Evolutionary conservation across 1,284 basidiomycete species (phyloP), one percentile per base, ranked within the genome.

Genomic region (Cronartium quercuum): DNA sequence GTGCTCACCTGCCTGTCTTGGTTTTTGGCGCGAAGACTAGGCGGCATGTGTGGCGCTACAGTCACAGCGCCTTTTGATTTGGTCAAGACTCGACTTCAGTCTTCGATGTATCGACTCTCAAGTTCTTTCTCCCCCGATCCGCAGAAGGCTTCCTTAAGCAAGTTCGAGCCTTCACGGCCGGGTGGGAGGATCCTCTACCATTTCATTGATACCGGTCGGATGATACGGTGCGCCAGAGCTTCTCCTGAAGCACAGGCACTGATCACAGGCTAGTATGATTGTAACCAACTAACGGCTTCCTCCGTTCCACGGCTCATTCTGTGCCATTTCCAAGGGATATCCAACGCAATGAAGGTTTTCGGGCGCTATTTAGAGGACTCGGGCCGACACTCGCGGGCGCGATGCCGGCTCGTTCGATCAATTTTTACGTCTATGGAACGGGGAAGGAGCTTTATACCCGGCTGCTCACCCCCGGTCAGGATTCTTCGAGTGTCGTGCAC

Each of bases 341-440:
- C 73, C 91, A 91, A 80, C 87, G 87, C n/a, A 87, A 91, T 76
- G 96, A 99, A 83, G 93, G 94, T 0, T 87, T 91, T 0, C 86
- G 88, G 7, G 95, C 95, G 0, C 84, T 98, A 0, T 98, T 98
- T 85, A 94, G 91, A 81, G 95, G 95, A 66, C 87, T 99, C 2
- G 94, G 92, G 0, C 93, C 96, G 0, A 96, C 93, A 0, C 86
- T 99, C 0, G 92, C 95, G 38, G 96, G 96, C 73, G 94, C 92
- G 71, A 88, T 98, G 42, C 96, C 96, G 0, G 95, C 94, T 0
- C 55, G 73, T 40, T 64, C 93, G 6, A 98, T 98, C 85, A 94
- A 97, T 83, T 99, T 98, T 83, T 98, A 91, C 85, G 91, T 92
- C 15, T 99, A 99, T 79, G 96, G 95, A 24, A 98, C 96, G 79